Conservation (phyloP, 2,329 filamentous ascomycete genomes). For the Fusarium mundagurra region DNA sequence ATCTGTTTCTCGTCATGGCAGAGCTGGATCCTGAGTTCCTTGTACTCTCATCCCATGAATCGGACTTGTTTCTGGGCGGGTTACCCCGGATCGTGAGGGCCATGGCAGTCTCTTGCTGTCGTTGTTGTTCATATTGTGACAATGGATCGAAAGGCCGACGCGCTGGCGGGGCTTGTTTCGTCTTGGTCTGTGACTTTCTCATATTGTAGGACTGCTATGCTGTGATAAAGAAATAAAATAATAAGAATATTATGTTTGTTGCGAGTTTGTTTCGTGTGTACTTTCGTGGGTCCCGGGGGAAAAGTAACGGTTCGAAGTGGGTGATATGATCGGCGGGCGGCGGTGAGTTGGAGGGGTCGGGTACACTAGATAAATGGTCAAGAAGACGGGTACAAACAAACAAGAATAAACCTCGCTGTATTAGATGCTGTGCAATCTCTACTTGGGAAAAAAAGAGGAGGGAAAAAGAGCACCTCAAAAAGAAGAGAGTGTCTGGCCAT, state of each 20-base stretch:
- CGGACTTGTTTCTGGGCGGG: constrained; percentile 33
- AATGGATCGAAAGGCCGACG: constrained; percentile 31
- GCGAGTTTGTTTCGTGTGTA: constrained; percentile 12
- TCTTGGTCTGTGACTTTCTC: constrained; percentile 34
- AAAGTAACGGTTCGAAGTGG: neutral
- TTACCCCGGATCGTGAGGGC: constrained; percentile 42
- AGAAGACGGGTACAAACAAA: constrained; percentile 4
- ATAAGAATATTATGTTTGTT: constrained; percentile 10
- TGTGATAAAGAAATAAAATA: neutral
- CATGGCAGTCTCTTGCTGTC: constrained; percentile 37
- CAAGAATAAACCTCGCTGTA: constrained; percentile 2
- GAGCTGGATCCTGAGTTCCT: constrained; percentile 21
- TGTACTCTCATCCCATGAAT: constrained; percentile 29
- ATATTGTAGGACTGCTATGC: constrained; percentile 12
- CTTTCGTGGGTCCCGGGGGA: constrained; percentile 21
- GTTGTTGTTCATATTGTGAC: constrained; percentile 34
- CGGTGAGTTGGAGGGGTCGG: constrained; percentile 20
- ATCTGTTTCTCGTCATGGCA: constrained; percentile 29
- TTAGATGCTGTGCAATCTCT: constrained; percentile 18
- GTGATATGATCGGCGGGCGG: constrained; percentile 25
- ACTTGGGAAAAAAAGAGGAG: constrained; percentile 5
- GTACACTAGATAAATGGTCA: constrained; percentile 30
- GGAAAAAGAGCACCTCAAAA: constrained; percentile 13
- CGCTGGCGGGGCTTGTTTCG: constrained; percentile 14
- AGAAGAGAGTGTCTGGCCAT: constrained; percentile 3